Evolutionary conservation across 2,329 filamentous ascomycete species (phyloP).

Genomic region (Annulohypoxylon truncatum): DNA sequence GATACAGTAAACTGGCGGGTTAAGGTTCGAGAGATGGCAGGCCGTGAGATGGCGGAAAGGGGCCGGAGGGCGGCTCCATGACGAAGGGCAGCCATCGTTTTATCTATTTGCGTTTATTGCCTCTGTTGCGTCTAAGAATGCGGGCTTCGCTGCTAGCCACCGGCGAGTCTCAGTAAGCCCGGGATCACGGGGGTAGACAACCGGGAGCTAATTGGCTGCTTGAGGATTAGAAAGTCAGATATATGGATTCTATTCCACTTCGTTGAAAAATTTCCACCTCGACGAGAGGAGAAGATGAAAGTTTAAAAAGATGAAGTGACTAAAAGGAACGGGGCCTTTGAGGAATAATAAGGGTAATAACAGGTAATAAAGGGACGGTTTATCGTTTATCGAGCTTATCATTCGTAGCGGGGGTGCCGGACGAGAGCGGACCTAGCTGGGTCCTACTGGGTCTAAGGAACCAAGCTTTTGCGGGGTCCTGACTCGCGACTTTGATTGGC

Average conservation of each 20-base stretch:
- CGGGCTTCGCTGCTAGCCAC: not conserved
- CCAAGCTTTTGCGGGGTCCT: slow-evolving; percentile 47
- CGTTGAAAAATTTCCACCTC: slow-evolving; percentile 13
- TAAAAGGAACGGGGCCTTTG: slow-evolving; percentile 4
- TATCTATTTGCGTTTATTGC: not conserved
- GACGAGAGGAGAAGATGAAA: slow-evolving; percentile 2
- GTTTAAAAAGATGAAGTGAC: slow-evolving; percentile 4
- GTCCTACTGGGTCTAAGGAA: not conserved
- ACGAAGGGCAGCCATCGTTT: slow-evolving; percentile 47
- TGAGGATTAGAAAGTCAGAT: not conserved
- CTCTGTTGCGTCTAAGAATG: not conserved
- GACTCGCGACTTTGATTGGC: slow-evolving; percentile 30
- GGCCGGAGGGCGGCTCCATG: slow-evolving; percentile 45
- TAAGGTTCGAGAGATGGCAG: slow-evolving; percentile 26
- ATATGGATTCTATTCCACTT: slow-evolving; percentile 15
- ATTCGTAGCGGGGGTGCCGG: slow-evolving; percentile 37
- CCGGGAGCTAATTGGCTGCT: slow-evolving; percentile 26
- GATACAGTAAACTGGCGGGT: slow-evolving; percentile 37
- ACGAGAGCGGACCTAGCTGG: slow-evolving; percentile 5
- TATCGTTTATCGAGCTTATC: slow-evolving; percentile 37
- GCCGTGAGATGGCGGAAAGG: slow-evolving; percentile 40
- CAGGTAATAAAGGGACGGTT: not conserved
- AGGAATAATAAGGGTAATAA: slow-evolving; percentile 24
- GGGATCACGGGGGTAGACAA: slow-evolving; percentile 15
- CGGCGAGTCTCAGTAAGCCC: slow-evolving; percentile 9